phyloP scores from a whole-genome alignment of 2,329 filamentous ascomycete genomes.

The Tolypocladium ophioglossoides region DNA sequence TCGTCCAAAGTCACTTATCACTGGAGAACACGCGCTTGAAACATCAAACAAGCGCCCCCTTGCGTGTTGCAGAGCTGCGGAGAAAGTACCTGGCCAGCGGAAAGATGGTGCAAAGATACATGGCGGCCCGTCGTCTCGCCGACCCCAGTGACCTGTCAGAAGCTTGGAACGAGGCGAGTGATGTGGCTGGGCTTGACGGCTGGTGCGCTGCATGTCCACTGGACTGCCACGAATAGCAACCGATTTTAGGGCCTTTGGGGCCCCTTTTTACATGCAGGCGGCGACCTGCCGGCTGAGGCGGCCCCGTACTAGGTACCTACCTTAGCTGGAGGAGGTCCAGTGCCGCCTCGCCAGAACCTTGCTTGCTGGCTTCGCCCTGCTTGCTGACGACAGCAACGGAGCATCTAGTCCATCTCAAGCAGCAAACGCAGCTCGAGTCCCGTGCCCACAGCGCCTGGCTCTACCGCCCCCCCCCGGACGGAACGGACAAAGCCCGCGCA shows the following conservation, averaged over 20 bases:
- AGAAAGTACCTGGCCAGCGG: neutral
- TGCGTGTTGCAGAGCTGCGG: neutral
- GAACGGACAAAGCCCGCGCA: neutral
- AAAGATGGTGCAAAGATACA: neutral
- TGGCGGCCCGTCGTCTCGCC: neutral
- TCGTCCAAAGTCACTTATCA: neutral
- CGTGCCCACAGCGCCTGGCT: neutral
- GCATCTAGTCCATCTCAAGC: neutral
- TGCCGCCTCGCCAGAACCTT: neutral
- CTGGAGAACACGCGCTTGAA: neutral
- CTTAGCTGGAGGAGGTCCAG: neutral
- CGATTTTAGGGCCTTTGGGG: neutral
- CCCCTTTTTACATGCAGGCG: neutral
- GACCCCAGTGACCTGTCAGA: neutral
- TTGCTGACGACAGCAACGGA: neutral
- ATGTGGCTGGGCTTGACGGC: slow-evolving; percentile 1
- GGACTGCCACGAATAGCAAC: slow-evolving; percentile 1
- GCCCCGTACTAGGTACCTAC: neutral
- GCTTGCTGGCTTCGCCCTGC: neutral
- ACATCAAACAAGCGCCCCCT: neutral
- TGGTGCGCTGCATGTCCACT: neutral
- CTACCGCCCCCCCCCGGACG: neutral
- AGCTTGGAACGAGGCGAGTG: slow-evolving; percentile 1
- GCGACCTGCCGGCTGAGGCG: neutral
- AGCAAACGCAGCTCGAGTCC: neutral